Evolutionary conservation across 75 land plant genomes (phyloP).

Genomic region (Chamaecyparis obtusa): DNA sequence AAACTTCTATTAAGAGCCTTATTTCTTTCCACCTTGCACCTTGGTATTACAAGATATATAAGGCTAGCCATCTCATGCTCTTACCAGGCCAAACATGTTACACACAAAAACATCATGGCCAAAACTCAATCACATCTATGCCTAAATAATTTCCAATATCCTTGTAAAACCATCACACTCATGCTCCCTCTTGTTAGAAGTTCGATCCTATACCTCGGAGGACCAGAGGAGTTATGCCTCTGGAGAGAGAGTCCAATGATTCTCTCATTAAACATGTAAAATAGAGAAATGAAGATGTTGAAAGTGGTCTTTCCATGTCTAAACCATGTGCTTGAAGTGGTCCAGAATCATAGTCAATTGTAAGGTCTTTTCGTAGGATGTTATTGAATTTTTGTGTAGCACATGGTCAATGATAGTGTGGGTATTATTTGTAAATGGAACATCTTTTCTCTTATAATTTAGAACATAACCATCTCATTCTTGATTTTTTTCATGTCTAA

Average conservation of each 20-base stretch:
- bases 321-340: no score
- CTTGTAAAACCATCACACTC: conserved; percentile 59
- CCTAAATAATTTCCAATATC: conserved; percentile 15
- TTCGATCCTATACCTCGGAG: conserved; percentile 49
- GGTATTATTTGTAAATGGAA: no score
- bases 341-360: no score
- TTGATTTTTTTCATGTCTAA: no score
- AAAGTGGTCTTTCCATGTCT: no score
- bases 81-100: background rate
- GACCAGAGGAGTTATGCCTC: conserved; percentile 55
- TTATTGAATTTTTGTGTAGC: no score
- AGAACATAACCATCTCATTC: no score
- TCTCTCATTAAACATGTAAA: no score
- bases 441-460: no score
- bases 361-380: no score
- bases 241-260: conserved; percentile 21
- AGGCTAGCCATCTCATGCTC: background rate
- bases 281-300: no score
- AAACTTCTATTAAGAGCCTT: background rate
- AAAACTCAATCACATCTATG: conserved; percentile 8
- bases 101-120: background rate
- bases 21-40: conserved; percentile 11
- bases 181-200: conserved; percentile 34
- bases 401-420: no score
- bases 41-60: background rate